These are phyloP conservation scores for Cladosporium oxysporum DNA, from an alignment of 2,329 filamentous ascomycete genomes.

Conservation along the genomic window DNA sequence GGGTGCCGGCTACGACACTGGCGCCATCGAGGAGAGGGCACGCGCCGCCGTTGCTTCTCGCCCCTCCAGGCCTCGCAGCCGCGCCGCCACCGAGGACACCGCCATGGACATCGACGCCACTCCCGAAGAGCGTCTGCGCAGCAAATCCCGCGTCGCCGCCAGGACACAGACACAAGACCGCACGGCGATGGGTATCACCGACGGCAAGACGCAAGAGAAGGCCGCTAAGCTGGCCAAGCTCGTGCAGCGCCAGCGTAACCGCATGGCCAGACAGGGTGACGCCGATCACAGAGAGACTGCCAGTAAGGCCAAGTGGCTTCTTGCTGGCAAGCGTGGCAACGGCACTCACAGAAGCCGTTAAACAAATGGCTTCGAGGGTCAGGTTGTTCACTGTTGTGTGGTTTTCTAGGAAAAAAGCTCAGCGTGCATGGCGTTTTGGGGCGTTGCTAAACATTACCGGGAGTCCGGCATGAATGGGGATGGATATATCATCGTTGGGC, in stretches of 20 bases:
- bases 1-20: slow-evolving; percentile 80
- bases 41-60: slow-evolving; percentile 59
- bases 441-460: slow-evolving; percentile 1
- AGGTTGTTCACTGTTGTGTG: neutral
- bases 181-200: slow-evolving; percentile 73
- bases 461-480: slow-evolving; percentile 14
- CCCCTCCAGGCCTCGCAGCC: slow-evolving; percentile 63
- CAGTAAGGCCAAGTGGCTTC: slow-evolving; percentile 84
- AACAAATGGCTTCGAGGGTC: neutral
- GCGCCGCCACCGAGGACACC: slow-evolving; percentile 59
- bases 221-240: slow-evolving; percentile 86
- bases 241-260: slow-evolving; percentile 97
- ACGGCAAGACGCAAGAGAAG: slow-evolving; percentile 68
- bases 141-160: slow-evolving; percentile 63
- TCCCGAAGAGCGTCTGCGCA: slow-evolving; percentile 49
- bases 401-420: slow-evolving; percentile 3
- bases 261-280: slow-evolving; percentile 95
- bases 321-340: slow-evolving; percentile 89
- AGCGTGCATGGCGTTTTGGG: slow-evolving; percentile 20
- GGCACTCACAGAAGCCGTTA: slow-evolving; percentile 73
- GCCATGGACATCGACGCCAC: slow-evolving; percentile 68
- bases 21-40: slow-evolving; percentile 71
- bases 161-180: slow-evolving; percentile 68
- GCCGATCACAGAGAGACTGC: slow-evolving; percentile 86
- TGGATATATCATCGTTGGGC: neutral